phyloP scores from a whole-genome alignment of 768 basidiomycete genomes.

The Coprinopsis marcescibilis region DNA sequence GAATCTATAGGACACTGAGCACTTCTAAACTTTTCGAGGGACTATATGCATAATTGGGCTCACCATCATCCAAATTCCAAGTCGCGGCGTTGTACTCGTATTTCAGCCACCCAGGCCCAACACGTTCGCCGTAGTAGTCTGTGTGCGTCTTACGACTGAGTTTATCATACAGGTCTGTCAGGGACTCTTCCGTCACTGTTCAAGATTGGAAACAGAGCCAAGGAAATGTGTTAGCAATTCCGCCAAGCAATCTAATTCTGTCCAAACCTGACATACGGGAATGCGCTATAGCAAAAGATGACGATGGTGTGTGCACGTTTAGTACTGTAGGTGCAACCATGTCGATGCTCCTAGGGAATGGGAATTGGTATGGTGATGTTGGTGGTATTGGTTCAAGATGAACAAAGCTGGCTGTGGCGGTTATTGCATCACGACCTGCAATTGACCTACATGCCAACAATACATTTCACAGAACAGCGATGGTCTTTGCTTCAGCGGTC shows the following conservation, averaged over 20 bases:
- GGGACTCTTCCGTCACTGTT: constrained; percentile 63
- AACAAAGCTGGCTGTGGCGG: too few relatives aligned
- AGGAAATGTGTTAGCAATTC: too few relatives aligned
- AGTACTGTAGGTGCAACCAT: constrained; percentile 41
- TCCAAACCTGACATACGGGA: constrained; percentile 45
- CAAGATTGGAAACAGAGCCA: neutral
- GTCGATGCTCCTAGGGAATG: constrained; percentile 3
- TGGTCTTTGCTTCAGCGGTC: neutral
- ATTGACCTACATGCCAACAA: too few relatives aligned
- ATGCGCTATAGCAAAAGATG: constrained; percentile 72
- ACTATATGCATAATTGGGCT: constrained; percentile 12
- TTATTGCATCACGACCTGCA: too few relatives aligned
- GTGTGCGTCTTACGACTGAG: constrained; percentile 60
- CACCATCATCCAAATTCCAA: constrained; percentile 91
- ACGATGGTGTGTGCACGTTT: constrained; percentile 70
- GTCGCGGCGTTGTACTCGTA: constrained; percentile 75
- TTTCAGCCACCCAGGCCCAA: constrained; percentile 79
- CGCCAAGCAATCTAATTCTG: neutral
- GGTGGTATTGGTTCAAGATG: neutral
- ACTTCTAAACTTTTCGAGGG: neutral
- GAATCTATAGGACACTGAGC: constrained; percentile 51
- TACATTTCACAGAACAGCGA: too few relatives aligned
- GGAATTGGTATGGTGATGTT: neutral
- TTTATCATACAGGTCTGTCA: constrained; percentile 61
- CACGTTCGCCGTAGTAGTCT: constrained; percentile 52